Conservation (phyloP, 257 asterid species). For the Orobanche coerulescens region DNA sequence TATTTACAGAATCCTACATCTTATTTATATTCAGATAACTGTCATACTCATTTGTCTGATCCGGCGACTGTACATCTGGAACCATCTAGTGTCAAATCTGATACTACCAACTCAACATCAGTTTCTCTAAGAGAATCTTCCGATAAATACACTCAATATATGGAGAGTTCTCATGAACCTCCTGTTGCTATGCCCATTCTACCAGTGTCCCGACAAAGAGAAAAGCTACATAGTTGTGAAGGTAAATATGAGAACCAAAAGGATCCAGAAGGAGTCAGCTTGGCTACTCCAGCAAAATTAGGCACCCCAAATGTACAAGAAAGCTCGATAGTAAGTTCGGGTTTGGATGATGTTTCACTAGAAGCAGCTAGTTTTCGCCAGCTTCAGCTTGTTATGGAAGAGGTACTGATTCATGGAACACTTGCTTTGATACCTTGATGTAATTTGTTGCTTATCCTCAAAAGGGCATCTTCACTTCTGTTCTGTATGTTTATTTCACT, state of each 20-base stretch:
- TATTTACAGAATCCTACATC: slow-evolving; percentile 36
- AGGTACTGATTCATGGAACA: slow-evolving; percentile 49
- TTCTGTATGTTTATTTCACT: background rate
- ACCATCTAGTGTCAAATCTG: slow-evolving; percentile 35
- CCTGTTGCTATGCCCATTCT: background rate
- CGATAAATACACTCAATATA: slow-evolving; percentile 23
- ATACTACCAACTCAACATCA: slow-evolving; percentile 28
- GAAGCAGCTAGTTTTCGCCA: slow-evolving; percentile 61
- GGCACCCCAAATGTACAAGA: slow-evolving; percentile 43
- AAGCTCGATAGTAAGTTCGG: slow-evolving; percentile 32
- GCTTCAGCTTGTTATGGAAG: slow-evolving; percentile 62
- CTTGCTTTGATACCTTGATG: no score
- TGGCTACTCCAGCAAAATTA: slow-evolving; percentile 31
- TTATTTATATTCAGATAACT: slow-evolving; percentile 29
- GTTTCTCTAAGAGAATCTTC: slow-evolving; percentile 40
- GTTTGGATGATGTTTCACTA: slow-evolving; percentile 38
- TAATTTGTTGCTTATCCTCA: background rate
- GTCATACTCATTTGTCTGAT: slow-evolving; percentile 27
- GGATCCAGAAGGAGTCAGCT: slow-evolving; percentile 35
- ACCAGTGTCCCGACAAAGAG: slow-evolving; percentile 22
- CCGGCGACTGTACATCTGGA: slow-evolving; percentile 29
- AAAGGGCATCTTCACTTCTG: background rate
- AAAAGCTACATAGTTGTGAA: slow-evolving; percentile 16
- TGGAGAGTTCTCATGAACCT: background rate
- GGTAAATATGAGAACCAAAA: slow-evolving; percentile 30